Evolutionary conservation across 2,329 filamentous ascomycete species (phyloP), one percentile per base, ranked within the genome.

Genomic region (Fusarium gaditjirri): DNA sequence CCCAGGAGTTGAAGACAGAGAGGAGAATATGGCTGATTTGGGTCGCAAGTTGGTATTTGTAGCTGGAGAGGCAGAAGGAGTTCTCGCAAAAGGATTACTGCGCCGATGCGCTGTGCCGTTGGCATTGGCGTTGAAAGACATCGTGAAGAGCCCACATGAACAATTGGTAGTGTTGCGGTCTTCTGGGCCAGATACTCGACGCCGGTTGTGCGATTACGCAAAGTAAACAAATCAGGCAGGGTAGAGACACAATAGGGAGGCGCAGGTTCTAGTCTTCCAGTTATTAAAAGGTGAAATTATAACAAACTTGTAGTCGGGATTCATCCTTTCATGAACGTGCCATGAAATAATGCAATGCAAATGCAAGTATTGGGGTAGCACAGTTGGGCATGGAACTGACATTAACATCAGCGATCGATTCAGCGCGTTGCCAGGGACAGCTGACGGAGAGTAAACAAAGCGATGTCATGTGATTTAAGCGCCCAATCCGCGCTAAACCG

Each of bases 41-140:
- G 94, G 93, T 74, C 94, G 83, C 71, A 86, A 84, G 59, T 82
- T 77, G 42, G 81, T 80, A 52, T 81, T 83, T 39, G 90, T 86
- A 54, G 84, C 87, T 44, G 92, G 88, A 36, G 93, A 93, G 27
- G 91, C 87, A 21, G 93, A 92, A 47, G 87, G 84, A 58, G 90
- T 90, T 78, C 94, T 89, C 67, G 88, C 86, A 80, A 97, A 97
- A 21, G 93, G 93, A 83, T 94, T 95, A 80, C 90, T 93, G 77
- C 94, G 91, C 85, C 91, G 93, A 80, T 92, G 89, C 75, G 91
- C 89, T 81, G 80, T 77, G 69, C 76, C 75, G 64, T 78, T 79
- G 71, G 74, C 61, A 65, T 80, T 78, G 70, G 74, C 65, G 65
- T 80, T 78, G 67, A 81, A 82, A 56, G 82, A 76, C 82, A 83